Conservation (phyloP, 2,329 filamentous ascomycete species). For the Cytospora piceae region DNA sequence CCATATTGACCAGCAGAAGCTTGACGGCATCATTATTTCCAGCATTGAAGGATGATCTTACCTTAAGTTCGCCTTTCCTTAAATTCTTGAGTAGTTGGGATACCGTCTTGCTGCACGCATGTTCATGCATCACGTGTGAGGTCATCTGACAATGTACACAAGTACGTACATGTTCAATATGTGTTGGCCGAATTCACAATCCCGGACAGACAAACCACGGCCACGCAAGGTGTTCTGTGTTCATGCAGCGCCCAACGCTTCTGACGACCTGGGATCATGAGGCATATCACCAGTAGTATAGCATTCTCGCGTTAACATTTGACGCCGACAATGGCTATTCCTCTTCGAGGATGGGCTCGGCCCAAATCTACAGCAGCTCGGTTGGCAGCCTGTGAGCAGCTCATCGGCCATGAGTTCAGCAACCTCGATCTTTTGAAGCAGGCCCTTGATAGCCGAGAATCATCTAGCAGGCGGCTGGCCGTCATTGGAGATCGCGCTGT, state of each 20-base stretch:
- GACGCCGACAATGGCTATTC: not conserved
- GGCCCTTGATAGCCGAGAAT: not conserved
- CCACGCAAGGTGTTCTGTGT: not conserved
- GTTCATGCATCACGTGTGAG: not conserved
- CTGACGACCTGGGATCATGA: not conserved
- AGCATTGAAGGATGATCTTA: too few species aligned
- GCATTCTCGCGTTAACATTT: not conserved
- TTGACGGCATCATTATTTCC: too few species aligned
- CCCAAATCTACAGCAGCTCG: not conserved
- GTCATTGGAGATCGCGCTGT: not conserved
- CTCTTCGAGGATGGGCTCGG: not conserved
- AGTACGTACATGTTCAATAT: too few species aligned
- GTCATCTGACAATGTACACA: not conserved
- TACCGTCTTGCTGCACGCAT: not conserved
- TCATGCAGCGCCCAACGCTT: not conserved
- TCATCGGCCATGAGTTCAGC: constrained; percentile 7
- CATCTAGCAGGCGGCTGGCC: not conserved
- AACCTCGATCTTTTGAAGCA: not conserved
- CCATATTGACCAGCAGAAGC: too few species aligned
- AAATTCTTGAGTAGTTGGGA: not conserved
- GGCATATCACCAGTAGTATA: not conserved
- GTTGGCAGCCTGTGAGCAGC: not conserved
- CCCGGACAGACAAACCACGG: too few species aligned
- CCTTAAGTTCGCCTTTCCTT: too few species aligned
- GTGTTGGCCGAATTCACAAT: not conserved